Evolutionary conservation across 805 yeast genomes (phyloP).

Genomic region (Kuraishia cidri): DNA sequence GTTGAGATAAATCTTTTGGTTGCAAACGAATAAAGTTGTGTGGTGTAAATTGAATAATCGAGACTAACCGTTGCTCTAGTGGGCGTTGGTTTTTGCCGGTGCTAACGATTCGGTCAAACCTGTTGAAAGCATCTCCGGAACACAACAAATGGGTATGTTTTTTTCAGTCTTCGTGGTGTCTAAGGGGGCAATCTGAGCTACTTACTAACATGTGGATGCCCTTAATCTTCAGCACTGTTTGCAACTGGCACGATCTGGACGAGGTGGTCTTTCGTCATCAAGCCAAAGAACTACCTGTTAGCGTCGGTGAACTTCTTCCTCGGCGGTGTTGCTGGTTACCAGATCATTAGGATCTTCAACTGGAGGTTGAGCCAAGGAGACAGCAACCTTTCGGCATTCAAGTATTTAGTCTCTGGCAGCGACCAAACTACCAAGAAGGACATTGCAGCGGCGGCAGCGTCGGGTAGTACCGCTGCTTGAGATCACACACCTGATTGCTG

Average conservation of each 20-base stretch:
- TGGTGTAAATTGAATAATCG: too few species aligned
- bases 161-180: background rate
- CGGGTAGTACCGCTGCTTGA: too few species aligned
- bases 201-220: background rate
- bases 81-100: slow-evolving; percentile 93
- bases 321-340: slow-evolving; percentile 84
- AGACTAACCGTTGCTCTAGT: slow-evolving; percentile 24
- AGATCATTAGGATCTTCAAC: slow-evolving; percentile 45
- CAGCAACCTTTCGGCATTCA: slow-evolving; percentile 40
- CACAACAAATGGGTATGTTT: slow-evolving; percentile 52
- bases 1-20: too few species aligned
- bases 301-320: slow-evolving; percentile 94
- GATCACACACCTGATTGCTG: too few species aligned
- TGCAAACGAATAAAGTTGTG: too few species aligned
- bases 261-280: slow-evolving; percentile 92
- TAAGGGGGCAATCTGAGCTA: background rate
- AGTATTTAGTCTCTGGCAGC: slow-evolving; percentile 49
- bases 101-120: slow-evolving; percentile 82
- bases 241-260: slow-evolving; percentile 97
- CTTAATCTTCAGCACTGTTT: slow-evolving; percentile 64
- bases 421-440: background rate
- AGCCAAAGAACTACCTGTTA: slow-evolving; percentile 76
- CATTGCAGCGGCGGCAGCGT: too few species aligned
- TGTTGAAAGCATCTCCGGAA: slow-evolving; percentile 83
- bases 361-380: slow-evolving; percentile 65